These are phyloP conservation scores for Shiraia sp. DNA, from an alignment of 2,329 filamentous ascomycete species.

Conservation along the genomic window DNA sequence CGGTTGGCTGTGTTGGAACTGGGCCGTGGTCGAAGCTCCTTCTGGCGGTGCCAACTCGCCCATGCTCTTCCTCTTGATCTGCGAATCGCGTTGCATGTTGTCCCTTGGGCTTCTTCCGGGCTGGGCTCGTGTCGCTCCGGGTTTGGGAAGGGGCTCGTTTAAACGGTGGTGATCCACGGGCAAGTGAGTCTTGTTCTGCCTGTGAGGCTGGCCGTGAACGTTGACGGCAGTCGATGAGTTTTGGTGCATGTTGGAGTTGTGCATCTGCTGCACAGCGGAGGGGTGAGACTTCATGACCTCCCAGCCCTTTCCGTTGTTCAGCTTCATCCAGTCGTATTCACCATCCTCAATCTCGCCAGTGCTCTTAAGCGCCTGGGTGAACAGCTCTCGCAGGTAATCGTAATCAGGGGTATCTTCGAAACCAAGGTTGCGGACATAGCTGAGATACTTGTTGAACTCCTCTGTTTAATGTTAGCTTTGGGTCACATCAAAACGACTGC, in stretches of 20 bases:
- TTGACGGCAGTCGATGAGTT: constrained; percentile 82
- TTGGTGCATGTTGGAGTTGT: constrained; percentile 76
- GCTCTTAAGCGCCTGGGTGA: constrained; percentile 94
- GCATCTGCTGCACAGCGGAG: constrained; percentile 70
- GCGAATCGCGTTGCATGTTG: constrained; percentile 23
- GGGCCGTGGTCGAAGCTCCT: constrained; percentile 82
- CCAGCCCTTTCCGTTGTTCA: constrained; percentile 92
- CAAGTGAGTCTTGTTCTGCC: constrained; percentile 58
- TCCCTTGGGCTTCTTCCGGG: constrained; percentile 44
- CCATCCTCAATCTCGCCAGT: constrained; percentile 94
- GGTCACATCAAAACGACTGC: not conserved
- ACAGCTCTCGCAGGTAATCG: constrained; percentile 93
- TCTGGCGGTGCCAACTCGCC: constrained; percentile 81
- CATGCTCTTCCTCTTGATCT: constrained; percentile 70
- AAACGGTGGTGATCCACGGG: constrained; percentile 50
- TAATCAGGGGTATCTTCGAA: constrained; percentile 99
- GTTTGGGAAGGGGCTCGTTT: constrained; percentile 58
- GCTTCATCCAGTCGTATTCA: constrained; percentile 99
- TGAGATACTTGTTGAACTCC: constrained; percentile 97
- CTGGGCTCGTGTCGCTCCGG: constrained; percentile 63
- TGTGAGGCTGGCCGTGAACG: constrained; percentile 72
- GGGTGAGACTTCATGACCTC: constrained; percentile 75
- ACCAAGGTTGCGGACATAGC: constrained; percentile 94
- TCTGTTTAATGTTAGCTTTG: constrained; percentile 56
- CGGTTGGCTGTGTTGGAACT: constrained; percentile 94